phyloP scores from a whole-genome alignment of 2,329 filamentous ascomycete species.

The Myriosclerotinia scirpicola region DNA sequence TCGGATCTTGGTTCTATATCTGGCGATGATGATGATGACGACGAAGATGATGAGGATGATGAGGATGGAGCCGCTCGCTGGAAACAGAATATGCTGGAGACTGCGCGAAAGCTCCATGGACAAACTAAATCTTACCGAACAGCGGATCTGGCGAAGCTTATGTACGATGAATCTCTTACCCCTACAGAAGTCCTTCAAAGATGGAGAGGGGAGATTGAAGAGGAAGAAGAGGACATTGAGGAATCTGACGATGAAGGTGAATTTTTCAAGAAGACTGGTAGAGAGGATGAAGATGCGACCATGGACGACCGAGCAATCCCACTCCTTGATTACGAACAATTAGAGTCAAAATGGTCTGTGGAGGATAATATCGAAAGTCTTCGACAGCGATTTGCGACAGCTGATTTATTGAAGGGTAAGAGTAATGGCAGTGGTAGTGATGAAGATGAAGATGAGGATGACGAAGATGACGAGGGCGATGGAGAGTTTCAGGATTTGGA shows the following conservation, averaged over 20 bases:
- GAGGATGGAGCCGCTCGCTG: conserved; percentile 67
- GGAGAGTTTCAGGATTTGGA: conserved; percentile 86
- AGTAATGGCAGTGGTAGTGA: conserved; percentile 52
- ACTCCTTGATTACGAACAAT: conserved; percentile 72
- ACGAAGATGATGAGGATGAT: conserved; percentile 49
- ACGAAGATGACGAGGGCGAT: conserved; percentile 66
- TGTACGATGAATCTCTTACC: conserved; percentile 82
- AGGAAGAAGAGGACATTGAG: conserved; percentile 59
- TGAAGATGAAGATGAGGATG: conserved; percentile 50
- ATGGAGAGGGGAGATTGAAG: conserved; percentile 71
- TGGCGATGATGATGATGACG: conserved; percentile 48
- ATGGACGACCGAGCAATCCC: conserved; percentile 79
- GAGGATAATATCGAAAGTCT: conserved; percentile 75
- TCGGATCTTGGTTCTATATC: conserved; percentile 92
- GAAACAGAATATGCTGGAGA: conserved; percentile 83
- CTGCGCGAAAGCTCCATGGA: conserved; percentile 69
- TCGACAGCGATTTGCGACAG: conserved; percentile 71
- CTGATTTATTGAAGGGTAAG: conserved; percentile 58
- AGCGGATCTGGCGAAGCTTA: conserved; percentile 77
- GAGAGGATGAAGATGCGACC: conserved; percentile 66
- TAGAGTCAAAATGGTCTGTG: conserved; percentile 84
- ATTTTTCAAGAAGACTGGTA: conserved; percentile 64
- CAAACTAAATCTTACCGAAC: conserved; percentile 73
- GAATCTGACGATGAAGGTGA: conserved; percentile 57
- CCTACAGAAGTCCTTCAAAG: conserved; percentile 72